These are phyloP conservation scores for Phycomyces blakesleeanus DNA, from an alignment of 192 early-diverging fungal species.

Conservation along the genomic window DNA sequence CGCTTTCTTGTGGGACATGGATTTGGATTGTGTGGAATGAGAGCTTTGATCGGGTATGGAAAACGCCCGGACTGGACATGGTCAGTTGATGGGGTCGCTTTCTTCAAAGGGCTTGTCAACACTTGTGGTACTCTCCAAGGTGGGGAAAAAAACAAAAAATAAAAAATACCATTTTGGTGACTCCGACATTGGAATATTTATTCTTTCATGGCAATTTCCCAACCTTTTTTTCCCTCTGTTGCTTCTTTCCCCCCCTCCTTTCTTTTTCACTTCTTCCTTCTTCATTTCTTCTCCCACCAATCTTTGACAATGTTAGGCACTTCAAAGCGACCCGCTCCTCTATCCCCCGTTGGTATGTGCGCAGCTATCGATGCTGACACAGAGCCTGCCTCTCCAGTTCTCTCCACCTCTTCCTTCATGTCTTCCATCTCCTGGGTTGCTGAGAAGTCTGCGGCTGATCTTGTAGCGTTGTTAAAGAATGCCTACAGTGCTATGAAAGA, in stretches of 20 bases:
- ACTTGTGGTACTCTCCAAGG: neutral
- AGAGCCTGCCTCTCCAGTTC: conserved; percentile 16
- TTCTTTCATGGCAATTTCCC: neutral
- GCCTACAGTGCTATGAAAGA: conserved; percentile 27
- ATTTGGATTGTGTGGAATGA: neutral
- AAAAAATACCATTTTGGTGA: neutral
- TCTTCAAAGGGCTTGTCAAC: neutral
- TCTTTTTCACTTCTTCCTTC: neutral
- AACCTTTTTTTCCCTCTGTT: no score
- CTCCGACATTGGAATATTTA: neutral
- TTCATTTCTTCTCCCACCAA: neutral
- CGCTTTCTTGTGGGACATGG: no score
- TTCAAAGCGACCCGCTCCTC: neutral
- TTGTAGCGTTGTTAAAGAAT: conserved; percentile 26
- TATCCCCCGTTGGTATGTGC: no score
- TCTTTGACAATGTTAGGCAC: neutral
- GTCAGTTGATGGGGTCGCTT: neutral
- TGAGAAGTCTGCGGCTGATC: conserved; percentile 28
- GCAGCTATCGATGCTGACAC: neutral
- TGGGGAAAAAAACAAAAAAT: no score
- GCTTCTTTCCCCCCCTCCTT: neutral
- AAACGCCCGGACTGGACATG: neutral
- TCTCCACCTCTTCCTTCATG: conserved; percentile 19
- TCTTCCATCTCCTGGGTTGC: conserved; percentile 27
- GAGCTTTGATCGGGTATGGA: neutral